These are phyloP conservation scores for Fermentozyma sake DNA, from an alignment of 1,139 yeast species.

Conservation along the genomic window DNA sequence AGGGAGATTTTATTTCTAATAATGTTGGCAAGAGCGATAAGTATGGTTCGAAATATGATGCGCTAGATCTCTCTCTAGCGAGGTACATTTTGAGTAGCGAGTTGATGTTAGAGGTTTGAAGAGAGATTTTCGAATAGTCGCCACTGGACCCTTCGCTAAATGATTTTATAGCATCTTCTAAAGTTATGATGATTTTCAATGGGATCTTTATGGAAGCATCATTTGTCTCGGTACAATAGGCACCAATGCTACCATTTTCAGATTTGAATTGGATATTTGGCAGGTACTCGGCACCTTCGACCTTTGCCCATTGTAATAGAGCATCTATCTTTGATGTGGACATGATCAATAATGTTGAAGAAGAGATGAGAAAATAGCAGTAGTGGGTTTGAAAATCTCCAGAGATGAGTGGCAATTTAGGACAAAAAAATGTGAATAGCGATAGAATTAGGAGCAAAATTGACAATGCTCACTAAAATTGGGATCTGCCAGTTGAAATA, in stretches of 20 bases:
- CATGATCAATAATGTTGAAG: no score
- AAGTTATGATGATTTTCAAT: slow-evolving; percentile 32
- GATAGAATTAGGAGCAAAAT: no score
- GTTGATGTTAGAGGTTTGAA: slow-evolving; percentile 37
- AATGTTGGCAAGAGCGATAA: slow-evolving; percentile 54
- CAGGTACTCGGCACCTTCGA: slow-evolving; percentile 43
- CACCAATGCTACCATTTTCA: slow-evolving; percentile 34
- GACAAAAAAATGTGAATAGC: no score
- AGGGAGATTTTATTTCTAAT: slow-evolving; percentile 50
- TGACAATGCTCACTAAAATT: no score
- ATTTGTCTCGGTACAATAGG: slow-evolving; percentile 16
- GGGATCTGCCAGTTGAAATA: no score
- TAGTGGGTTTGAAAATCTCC: no score
- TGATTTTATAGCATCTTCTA: slow-evolving; percentile 36
- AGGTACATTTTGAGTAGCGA: slow-evolving; percentile 45
- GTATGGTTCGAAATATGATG: slow-evolving; percentile 44
- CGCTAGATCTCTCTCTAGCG: slow-evolving; percentile 28
- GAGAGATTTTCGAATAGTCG: no score
- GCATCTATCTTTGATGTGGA: slow-evolving; percentile 3
- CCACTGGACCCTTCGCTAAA: slow-evolving; percentile 17
- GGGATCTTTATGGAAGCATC: no score
- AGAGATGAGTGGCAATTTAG: no score
- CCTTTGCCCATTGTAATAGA: slow-evolving; percentile 47
- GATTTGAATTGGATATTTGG: slow-evolving; percentile 19
- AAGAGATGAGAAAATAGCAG: no score